Conservation (phyloP, 495 filamentous ascomycete genomes). For the Eremomyces bilateralis region DNA sequence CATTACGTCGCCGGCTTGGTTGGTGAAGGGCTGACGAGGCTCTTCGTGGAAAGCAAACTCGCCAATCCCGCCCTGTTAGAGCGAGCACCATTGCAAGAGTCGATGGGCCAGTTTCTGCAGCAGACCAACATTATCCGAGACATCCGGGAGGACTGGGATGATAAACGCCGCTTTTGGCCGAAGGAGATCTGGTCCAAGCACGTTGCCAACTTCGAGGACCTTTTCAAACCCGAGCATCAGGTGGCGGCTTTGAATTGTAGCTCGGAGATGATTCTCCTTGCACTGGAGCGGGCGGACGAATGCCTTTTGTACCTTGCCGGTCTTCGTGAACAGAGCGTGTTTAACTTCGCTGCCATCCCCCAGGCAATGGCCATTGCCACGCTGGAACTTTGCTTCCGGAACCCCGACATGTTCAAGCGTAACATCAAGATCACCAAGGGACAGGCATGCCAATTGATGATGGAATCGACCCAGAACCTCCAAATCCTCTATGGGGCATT, state of each 20-base stretch:
- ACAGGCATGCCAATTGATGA: conserved; percentile 77
- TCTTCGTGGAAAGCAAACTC: conserved; percentile 75
- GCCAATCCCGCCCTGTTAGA: conserved; percentile 69
- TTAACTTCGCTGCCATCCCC: conserved; percentile 98
- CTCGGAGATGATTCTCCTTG: conserved; percentile 85
- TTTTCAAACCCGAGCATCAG: conserved; percentile 62
- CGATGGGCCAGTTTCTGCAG: conserved; percentile 92
- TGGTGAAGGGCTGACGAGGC: conserved; percentile 72
- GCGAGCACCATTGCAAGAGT: conserved; percentile 62
- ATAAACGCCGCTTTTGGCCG: conserved; percentile 80
- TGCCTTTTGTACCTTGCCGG: conserved; percentile 96
- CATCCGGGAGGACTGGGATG: conserved; percentile 69
- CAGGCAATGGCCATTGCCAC: conserved; percentile 97
- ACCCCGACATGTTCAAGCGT: conserved; percentile 64
- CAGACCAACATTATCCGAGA: conserved; percentile 98
- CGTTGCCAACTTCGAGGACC: conserved; percentile 68
- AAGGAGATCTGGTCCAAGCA: conserved; percentile 92
- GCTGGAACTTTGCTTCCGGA: conserved; percentile 75
- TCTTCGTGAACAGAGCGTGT: conserved; percentile 90
- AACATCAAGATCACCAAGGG: conserved; percentile 97
- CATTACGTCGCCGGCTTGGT: conserved; percentile 95
- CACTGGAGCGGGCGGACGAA: conserved; percentile 70
- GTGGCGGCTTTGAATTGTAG: conserved; percentile 69
- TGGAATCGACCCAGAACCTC: conserved; percentile 77
- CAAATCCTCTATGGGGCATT: conserved; percentile 59